Base-by-base conservation (phyloP, 2,329 filamentous ascomycete genomes). In the Chalara sp. region DNA sequence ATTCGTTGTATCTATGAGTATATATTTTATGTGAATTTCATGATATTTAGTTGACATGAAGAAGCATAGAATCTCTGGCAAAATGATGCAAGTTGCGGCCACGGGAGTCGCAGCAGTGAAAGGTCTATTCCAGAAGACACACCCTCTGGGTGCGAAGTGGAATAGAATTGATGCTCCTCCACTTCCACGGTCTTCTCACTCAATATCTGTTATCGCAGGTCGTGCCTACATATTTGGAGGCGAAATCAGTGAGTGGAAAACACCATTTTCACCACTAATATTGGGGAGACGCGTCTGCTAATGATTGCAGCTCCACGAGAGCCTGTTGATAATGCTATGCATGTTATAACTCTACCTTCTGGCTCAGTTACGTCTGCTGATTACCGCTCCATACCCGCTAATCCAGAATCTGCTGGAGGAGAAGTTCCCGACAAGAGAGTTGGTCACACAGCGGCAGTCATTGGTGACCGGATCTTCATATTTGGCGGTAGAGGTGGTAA, bases 401-500 rank as follows among this genome's bases (percentile, higher is more conserved):
- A 69, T 37, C 62, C 71, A 6, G 68, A 71, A n/a, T 61, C 50
- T 45, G 47, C 62, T 31, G 63, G 66, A 33, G 69, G 67, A 31
- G 64, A 75, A 32, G 74, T 86, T 1, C 88, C 89, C 0, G 68
- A 73, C 1, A 76, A 87, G 2, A 80, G 89, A 21, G 80, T 91
- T 2, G 89, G 89, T 21, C 80, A 89, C 58, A 84, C 88, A 33
- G 80, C 84, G 0, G 79, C 84, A 10, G 76, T 81, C 1, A 78
- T 93, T 52, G 76, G 83, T 52, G 76, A 78, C 43, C 82, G 81
- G 28, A 82, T 95, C 61, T 92, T 92, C 68, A 57, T 95, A 41
- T 95, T 91, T 67, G 89, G 88, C 45, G 89, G 90, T 7, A 82
- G 87, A 43, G 84, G 85, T 33, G 86, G 86, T 0, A 68, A 75